phyloP scores from a whole-genome alignment of 2,329 filamentous ascomycete species.

The Arthrinium puccinioides region DNA sequence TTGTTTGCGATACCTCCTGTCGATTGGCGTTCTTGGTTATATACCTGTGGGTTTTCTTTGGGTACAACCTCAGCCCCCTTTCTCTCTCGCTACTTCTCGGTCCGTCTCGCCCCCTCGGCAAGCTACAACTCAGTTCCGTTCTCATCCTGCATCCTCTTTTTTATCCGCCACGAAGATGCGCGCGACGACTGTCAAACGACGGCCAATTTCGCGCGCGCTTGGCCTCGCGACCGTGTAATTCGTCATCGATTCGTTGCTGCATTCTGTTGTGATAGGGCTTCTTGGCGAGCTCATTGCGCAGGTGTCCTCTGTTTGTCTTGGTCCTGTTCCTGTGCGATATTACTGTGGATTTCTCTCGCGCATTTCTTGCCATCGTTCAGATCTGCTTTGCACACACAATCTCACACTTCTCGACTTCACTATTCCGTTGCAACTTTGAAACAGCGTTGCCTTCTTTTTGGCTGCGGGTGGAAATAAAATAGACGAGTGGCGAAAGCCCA shows the following conservation, averaged over 20 bases:
- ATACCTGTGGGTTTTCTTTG: slow-evolving; percentile 4
- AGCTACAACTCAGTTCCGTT: not conserved
- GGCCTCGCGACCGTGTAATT: not conserved
- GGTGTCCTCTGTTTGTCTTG: not conserved
- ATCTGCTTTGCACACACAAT: slow-evolving; percentile 2
- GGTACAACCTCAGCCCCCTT: not conserved
- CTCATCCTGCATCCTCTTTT: not conserved
- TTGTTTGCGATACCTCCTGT: slow-evolving; percentile 1
- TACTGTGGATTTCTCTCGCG: not conserved
- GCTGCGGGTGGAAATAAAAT: slow-evolving; percentile 4
- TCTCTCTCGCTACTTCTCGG: not conserved
- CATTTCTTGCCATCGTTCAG: slow-evolving; percentile 1
- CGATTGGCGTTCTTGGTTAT: slow-evolving; percentile 3
- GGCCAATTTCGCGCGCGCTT: too few species aligned
- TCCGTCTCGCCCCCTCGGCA: slow-evolving; percentile 1
- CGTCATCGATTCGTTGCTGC: slow-evolving; percentile 1
- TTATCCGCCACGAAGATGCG: slow-evolving; percentile 1
- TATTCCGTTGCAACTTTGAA: slow-evolving; percentile 1
- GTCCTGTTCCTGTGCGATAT: not conserved
- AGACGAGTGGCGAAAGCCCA: slow-evolving; percentile 4
- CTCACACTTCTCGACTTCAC: not conserved
- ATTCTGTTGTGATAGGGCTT: not conserved
- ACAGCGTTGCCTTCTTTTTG: slow-evolving; percentile 1
- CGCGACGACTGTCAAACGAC: slow-evolving; percentile 2
- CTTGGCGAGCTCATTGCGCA: not conserved